Conservation (phyloP, 495 filamentous ascomycete genomes). For the Durotheca rogersii region DNA sequence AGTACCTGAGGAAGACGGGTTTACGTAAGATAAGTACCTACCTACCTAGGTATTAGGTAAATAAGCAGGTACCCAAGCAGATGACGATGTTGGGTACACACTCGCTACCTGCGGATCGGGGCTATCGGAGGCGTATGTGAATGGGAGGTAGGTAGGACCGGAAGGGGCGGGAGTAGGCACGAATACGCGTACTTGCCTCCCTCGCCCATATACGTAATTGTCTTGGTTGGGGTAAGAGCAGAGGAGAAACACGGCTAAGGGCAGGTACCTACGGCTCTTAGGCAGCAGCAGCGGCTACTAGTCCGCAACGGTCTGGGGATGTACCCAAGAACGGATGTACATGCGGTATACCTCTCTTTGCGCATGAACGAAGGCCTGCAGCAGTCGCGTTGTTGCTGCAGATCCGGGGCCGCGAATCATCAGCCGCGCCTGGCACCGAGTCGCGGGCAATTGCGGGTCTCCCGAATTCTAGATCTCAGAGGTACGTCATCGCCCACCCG, state of each 20-base stretch:
- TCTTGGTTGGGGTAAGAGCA: too few species aligned
- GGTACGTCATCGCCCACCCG: conserved; percentile 33
- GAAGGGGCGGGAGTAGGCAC: too few species aligned
- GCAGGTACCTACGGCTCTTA: too few species aligned
- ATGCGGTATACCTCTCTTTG: not conserved
- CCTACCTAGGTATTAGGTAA: not conserved
- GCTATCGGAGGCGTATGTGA: too few species aligned
- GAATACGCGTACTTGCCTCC: too few species aligned
- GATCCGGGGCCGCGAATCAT: conserved; percentile 32
- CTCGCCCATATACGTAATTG: too few species aligned
- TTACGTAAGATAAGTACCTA: not conserved
- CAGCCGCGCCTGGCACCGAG: conserved; percentile 35
- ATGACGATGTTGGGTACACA: not conserved
- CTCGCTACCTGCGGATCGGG: too few species aligned
- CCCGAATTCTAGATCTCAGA: conserved; percentile 16
- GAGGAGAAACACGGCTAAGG: too few species aligned
- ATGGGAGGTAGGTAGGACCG: not conserved
- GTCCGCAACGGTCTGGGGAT: too few species aligned
- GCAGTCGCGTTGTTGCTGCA: conserved; percentile 22
- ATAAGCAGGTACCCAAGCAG: not conserved
- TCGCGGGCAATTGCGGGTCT: conserved; percentile 33
- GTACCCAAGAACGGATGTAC: not conserved
- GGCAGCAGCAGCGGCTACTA: too few species aligned
- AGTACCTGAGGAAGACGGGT: not conserved
- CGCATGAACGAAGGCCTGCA: too few species aligned